phyloP scores from a whole-genome alignment of 768 basidiomycete species.

The Amanita rimosa region DNA sequence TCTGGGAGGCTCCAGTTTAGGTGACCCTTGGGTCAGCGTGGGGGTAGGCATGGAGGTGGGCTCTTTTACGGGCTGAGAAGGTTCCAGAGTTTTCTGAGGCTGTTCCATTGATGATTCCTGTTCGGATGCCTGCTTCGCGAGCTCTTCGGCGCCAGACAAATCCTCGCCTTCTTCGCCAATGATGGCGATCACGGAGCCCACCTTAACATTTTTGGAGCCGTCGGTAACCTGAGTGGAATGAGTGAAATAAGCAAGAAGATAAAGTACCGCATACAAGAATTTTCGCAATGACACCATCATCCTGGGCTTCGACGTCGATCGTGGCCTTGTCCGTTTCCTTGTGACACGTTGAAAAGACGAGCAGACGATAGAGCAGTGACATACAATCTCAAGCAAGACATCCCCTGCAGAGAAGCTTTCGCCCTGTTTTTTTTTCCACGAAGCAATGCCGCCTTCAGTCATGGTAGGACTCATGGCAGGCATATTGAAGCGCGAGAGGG shows the following conservation, averaged over 20 bases:
- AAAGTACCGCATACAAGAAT: conserved; percentile 62
- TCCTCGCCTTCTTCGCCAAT: conserved; percentile 95
- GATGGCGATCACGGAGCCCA: conserved; percentile 87
- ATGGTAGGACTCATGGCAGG: conserved; percentile 99
- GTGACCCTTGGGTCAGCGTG: conserved; percentile 22
- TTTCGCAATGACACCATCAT: conserved; percentile 94
- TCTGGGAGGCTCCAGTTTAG: conserved; percentile 44
- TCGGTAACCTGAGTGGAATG: conserved; percentile 48
- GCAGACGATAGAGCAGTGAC: neutral
- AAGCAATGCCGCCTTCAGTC: conserved; percentile 97
- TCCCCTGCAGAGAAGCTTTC: conserved; percentile 85
- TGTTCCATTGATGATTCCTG: conserved; percentile 24
- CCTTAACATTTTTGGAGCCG: conserved; percentile 78
- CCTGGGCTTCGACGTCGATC: conserved; percentile 98
- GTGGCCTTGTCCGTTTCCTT: conserved; percentile 99
- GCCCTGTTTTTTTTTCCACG: conserved; percentile 97
- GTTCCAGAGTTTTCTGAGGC: conserved; percentile 23
- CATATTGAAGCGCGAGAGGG: conserved; percentile 85
- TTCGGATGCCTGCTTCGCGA: conserved; percentile 54
- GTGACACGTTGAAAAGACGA: neutral
- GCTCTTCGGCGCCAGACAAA: conserved; percentile 64
- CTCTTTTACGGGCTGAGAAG: conserved; percentile 24
- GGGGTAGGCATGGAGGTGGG: conserved; percentile 16
- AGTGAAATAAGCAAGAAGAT: neutral
- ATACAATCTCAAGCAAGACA: conserved; percentile 89